Evolutionary conservation across 768 basidiomycete species (phyloP).

Genomic region (Tephrocybe rancida): DNA sequence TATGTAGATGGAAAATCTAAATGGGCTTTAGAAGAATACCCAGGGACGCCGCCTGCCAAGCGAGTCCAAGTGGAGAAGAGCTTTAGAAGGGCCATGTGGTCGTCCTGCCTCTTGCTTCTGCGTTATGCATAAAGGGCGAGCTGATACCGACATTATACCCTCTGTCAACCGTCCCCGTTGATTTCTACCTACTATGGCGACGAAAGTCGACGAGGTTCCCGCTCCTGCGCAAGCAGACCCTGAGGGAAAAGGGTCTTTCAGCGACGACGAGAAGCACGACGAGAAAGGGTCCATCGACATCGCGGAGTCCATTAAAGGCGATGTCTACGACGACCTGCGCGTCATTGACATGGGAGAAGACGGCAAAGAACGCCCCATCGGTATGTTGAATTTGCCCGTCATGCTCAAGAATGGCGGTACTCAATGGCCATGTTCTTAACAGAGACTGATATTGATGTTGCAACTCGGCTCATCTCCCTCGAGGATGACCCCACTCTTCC

Average conservation of each 20-base stretch:
- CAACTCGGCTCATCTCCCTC: conserved; percentile 50
- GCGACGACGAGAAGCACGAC: conserved; percentile 16
- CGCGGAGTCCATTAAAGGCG: conserved; percentile 10
- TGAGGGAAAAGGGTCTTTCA: not conserved
- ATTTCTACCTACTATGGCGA: not conserved
- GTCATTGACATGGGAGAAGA: conserved; percentile 46
- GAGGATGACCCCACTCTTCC: conserved; percentile 55
- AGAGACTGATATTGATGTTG: conserved; percentile 48
- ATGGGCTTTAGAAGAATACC: not conserved
- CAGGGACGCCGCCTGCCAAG: not conserved
- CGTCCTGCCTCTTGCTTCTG: not conserved
- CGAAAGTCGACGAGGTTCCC: not conserved
- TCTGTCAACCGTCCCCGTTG: not conserved
- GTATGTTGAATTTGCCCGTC: conserved; percentile 20
- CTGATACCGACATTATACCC: not conserved
- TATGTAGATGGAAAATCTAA: not conserved
- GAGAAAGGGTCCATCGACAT: conserved; percentile 14
- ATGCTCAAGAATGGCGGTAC: not conserved
- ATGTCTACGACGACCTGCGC: conserved; percentile 22
- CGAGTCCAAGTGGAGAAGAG: not conserved
- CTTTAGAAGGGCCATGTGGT: not conserved
- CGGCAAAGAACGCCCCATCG: conserved; percentile 53
- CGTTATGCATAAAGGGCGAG: not conserved
- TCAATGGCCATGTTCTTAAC: not conserved
- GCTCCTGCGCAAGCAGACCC: not conserved